phyloP scores from a whole-genome alignment of 1,139 yeast genomes.

The Wickerhamomyces sp. region DNA sequence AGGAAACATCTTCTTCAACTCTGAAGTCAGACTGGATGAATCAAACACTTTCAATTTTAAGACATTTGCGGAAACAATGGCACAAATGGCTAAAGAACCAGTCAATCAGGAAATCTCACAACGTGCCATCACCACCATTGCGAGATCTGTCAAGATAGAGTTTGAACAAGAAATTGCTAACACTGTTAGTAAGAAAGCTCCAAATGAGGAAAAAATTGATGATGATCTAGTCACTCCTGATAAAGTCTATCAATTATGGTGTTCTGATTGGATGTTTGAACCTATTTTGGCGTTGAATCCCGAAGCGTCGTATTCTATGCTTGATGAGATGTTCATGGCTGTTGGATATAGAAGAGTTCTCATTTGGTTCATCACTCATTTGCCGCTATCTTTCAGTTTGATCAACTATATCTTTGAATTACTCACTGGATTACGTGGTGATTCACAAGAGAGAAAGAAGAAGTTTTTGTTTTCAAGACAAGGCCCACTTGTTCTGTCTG shows the following conservation, averaged over 20 bases:
- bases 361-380: constrained; percentile 64
- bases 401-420: constrained; percentile 60
- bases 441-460: constrained; percentile 10
- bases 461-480: constrained; percentile 47
- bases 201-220: constrained; percentile 11
- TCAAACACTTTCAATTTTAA: constrained; percentile 25
- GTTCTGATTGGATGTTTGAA: constrained; percentile 37
- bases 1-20: constrained; percentile 34
- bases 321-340: constrained; percentile 69
- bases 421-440: constrained; percentile 50
- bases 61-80: constrained; percentile 30
- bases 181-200: constrained; percentile 22
- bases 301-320: constrained; percentile 44
- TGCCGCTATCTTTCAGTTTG: constrained; percentile 46
- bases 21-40: constrained; percentile 14
- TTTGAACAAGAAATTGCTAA: constrained; percentile 26
- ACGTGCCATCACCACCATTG: constrained; percentile 42
- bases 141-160: constrained; percentile 44
- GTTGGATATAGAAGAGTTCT: constrained; percentile 53
- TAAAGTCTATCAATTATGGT: constrained; percentile 41
- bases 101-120: constrained; percentile 34
- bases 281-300: constrained; percentile 35
- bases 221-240: constrained; percentile 39
- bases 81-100: constrained; percentile 26
- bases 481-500: constrained; percentile 48